Percentiles rank a stretch among this genome's conserved stretches.
phyloP scores from a whole-genome alignment of 305 asterid species.

The Coffea humblotiana region DNA sequence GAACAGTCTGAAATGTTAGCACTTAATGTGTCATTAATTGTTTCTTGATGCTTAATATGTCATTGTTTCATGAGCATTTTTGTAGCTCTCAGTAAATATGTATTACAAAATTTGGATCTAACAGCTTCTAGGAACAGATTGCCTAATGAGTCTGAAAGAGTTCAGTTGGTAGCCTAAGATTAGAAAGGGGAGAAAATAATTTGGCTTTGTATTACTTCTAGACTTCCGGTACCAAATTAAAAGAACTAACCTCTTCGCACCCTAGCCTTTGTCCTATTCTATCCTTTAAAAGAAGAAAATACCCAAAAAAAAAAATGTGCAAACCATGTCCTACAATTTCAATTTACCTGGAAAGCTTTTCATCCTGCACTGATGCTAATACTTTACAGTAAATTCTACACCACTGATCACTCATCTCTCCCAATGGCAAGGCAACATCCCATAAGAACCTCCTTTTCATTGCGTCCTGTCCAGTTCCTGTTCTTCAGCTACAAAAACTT shows the following conservation, averaged over 20 bases:
- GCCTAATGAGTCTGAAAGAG: neutral
- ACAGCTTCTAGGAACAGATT: neutral
- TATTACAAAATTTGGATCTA: neutral
- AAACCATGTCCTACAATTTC: neutral
- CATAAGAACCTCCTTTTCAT: neutral
- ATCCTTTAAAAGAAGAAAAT: conserved; percentile 1
- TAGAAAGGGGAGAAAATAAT: neutral
- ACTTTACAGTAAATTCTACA: conserved; percentile 16
- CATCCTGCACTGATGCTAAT: conserved; percentile 18
- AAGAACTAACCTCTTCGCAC: neutral
- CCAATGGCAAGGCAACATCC: neutral
- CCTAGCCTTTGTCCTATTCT: conserved; percentile 4
- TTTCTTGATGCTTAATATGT: neutral
- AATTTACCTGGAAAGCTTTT: conserved; percentile 4
- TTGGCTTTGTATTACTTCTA: neutral
- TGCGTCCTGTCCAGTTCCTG: neutral
- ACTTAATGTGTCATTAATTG: too few species aligned
- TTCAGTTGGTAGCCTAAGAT: neutral
- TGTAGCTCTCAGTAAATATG: neutral
- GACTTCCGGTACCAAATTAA: neutral
- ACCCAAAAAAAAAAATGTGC: neutral
- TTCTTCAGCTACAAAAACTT: neutral
- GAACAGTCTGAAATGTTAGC: too few species aligned
- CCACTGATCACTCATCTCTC: conserved; percentile 2
- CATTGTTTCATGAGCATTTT: neutral